Evolutionary conservation across 169 alveolate species (phyloP), one percentile per base, ranked within the genome.

Genomic region (Hepatocystis sp.): DNA sequence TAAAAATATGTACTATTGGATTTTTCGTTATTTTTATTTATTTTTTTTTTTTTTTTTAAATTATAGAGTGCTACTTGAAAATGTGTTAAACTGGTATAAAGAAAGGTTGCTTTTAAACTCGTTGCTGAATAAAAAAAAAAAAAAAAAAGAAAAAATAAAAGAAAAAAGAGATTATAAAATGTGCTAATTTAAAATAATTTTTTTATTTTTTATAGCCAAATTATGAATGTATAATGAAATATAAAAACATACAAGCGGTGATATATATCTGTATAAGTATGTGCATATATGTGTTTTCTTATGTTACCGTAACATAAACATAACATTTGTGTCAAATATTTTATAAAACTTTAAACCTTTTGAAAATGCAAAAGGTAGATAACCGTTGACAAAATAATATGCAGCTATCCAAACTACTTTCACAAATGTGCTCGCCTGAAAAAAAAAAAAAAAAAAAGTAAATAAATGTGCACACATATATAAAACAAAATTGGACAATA

Each of bases 361-460:
- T 7, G 86, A 71, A 47, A 71, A 71, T 23, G 86, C 32, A 61
- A 71, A 71, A 17, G 86, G 86, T 13, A 58, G 21, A 39, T 71
- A 71, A 36, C 58, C 44, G 32, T 56, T 71, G 17, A 28, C 53
- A n/a, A 71, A 56, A 61, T 71, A 71, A 61, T 71, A 71, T 0
- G 86, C 63, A 27, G 30, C 71, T 49, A 71, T 19, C 86, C 86
- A 71, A n/a, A 71, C n/a, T 7, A 58, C 28, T 51, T 71, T 71
- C 55, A 44, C 8, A 19, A 71, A 55, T 25, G 71, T 71, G 19
- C 58, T 36, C 21, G 27, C 25, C 86, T 71, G 49, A 40, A 32
- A 68, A 25, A 2, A 32, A 27, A 44, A 28, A 55, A 17, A 8
- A 47, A 34, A n/a, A n/a, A n/a, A n/a, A n/a, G n/a, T n/a, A n/a